These are phyloP conservation scores for Lipomyces orientalis DNA, from an alignment of 805 yeast genomes.

Conservation along the genomic window DNA sequence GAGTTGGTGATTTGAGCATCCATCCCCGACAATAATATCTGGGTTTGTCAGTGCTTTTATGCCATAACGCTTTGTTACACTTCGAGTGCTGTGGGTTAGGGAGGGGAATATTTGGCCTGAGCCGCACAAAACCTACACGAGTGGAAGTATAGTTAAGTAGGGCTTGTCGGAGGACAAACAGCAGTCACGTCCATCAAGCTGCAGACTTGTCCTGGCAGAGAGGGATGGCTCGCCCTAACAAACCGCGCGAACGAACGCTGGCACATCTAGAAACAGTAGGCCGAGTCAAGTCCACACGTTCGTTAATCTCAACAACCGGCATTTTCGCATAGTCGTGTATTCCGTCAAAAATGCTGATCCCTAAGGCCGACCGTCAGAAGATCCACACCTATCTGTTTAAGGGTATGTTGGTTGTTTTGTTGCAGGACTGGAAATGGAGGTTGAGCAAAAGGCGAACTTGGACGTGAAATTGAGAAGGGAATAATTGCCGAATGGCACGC, in stretches of 20 bases:
- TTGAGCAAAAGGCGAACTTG: background rate
- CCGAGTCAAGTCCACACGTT: background rate
- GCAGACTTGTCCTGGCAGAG: too few relatives aligned
- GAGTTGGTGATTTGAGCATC: too few relatives aligned
- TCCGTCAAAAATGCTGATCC: slow-evolving; percentile 83
- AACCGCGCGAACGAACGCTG: background rate
- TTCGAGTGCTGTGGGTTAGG: too few relatives aligned
- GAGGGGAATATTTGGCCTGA: too few relatives aligned
- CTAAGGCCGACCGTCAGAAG: slow-evolving; percentile 99
- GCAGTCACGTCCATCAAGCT: too few relatives aligned
- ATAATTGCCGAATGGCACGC: background rate
- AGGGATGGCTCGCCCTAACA: too few relatives aligned
- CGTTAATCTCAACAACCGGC: background rate
- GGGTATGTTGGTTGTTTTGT: slow-evolving; percentile 64
- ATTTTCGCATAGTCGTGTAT: background rate
- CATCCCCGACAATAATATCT: too few relatives aligned
- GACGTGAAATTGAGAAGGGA: background rate
- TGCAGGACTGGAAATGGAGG: background rate
- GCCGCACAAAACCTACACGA: too few relatives aligned
- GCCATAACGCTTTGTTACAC: too few relatives aligned
- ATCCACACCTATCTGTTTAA: slow-evolving; percentile 99
- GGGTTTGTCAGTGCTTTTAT: too few relatives aligned
- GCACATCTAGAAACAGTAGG: background rate
- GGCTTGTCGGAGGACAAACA: too few relatives aligned
- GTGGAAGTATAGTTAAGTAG: too few relatives aligned